Base-by-base conservation (phyloP, 2,329 filamentous ascomycete genomes). In the Podosphaera fusca region DNA sequence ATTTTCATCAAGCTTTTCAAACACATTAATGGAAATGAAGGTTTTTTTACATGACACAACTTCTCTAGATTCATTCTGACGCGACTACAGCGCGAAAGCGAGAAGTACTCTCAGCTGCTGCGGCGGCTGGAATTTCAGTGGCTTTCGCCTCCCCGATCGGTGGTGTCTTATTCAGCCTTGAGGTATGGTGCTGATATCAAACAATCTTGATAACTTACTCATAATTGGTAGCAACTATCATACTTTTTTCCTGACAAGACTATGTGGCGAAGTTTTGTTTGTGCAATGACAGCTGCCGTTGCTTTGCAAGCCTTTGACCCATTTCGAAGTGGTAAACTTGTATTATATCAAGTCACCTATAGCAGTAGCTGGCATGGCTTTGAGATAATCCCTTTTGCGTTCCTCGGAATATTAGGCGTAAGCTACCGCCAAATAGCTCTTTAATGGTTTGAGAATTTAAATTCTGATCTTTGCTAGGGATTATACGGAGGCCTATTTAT, bases 191-290 rank as follows among this genome's bases (percentile, higher is more conserved):
- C 29, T 34, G 5, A 51, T 33, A 14, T 51, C 30, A 51, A 9
- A 14, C 12, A 36, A 30, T 47, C 35, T 38, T 6, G 35, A 38
- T 10, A 38, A 38, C 10, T 6, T 38, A 38, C 33, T 58, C 31
- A 51, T 31, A 31, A 31, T 31, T 31, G 49, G 21, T n/a, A 85
- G 78, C 87, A 94, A 76, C 74, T 96, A 2, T 94, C 88, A 0
- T 96, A 95, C 69, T 96, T 95, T 69, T 96, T 96, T 64, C 90
- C 92, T 0, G 90, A 96, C 70, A 96, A 96, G 70, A 96, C 92
- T 8, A 96, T 98, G 92, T 98, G 92, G 92, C 92, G 95, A 69
- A 95, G 88, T 65, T 98, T 98, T 66, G 92, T 98, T 46, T 96
- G 92, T 65, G 92, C 92, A 67, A 96, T 96, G 89, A 87, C 94